These are phyloP conservation scores for Scheffersomyces quercinus DNA, from an alignment of 1,139 yeast genomes.

Conservation along the genomic window DNA sequence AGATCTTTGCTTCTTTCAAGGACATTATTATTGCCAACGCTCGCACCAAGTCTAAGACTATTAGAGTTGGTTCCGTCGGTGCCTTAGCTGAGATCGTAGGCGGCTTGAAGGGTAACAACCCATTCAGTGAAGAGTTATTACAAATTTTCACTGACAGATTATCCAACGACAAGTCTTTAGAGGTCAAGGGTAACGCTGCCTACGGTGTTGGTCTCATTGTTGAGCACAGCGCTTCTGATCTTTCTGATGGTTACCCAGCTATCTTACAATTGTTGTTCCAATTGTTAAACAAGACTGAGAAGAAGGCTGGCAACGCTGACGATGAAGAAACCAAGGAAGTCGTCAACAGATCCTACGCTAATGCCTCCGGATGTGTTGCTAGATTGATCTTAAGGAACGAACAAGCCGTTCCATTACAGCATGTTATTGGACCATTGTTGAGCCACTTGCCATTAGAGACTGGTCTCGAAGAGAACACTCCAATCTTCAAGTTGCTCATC, in stretches of 20 bases:
- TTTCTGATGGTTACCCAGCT: constrained; percentile 63
- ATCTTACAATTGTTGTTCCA: constrained; percentile 78
- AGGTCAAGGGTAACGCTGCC: constrained; percentile 94
- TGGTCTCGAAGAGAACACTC: constrained; percentile 90
- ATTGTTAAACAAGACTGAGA: constrained; percentile 75
- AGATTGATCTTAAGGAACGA: constrained; percentile 81
- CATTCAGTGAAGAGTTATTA: constrained; percentile 68
- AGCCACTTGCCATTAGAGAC: constrained; percentile 82
- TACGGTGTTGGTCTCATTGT: constrained; percentile 89
- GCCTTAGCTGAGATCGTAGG: constrained; percentile 86
- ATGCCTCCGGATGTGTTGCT: constrained; percentile 97
- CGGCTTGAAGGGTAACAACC: constrained; percentile 70
- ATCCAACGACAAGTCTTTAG: constrained; percentile 75
- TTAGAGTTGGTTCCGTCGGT: constrained; percentile 85
- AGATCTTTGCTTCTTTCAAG: constrained; percentile 73
- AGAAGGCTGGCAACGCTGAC: constrained; percentile 59
- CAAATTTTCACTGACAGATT: constrained; percentile 69
- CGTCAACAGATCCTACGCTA: constrained; percentile 83
- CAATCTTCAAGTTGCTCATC: constrained; percentile 78
- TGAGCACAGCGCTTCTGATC: constrained; percentile 58
- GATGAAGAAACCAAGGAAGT: constrained; percentile 83
- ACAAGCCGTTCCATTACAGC: constrained; percentile 74
- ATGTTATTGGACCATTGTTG: constrained; percentile 75
- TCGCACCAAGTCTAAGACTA: constrained; percentile 63
- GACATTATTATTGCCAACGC: constrained; percentile 62